These are phyloP conservation scores for Laburnicola sp. DNA, from an alignment of 2,329 filamentous ascomycete genomes.

Conservation along the genomic window DNA sequence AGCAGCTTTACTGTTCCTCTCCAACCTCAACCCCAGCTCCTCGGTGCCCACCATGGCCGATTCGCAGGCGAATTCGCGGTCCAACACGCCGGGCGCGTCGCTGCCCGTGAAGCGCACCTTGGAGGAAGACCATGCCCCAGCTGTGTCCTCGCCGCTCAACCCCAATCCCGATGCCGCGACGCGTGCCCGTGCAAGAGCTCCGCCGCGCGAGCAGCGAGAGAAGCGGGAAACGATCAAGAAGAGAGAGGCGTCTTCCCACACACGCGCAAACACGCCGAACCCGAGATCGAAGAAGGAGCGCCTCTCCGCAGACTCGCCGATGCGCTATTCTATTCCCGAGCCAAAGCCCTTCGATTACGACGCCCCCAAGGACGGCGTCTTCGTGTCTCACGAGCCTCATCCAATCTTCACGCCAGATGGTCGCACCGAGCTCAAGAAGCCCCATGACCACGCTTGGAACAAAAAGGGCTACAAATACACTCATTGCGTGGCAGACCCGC, in stretches of 20 bases:
- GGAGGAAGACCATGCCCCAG: slow-evolving; percentile 70
- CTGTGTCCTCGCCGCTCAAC: slow-evolving; percentile 74
- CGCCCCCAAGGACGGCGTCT: slow-evolving; percentile 51
- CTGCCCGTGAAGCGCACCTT: slow-evolving; percentile 66
- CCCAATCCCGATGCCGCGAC: slow-evolving; percentile 55
- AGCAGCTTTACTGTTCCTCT: not conserved
- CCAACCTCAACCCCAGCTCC: not conserved
- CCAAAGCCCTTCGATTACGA: slow-evolving; percentile 55
- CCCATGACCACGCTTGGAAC: slow-evolving; percentile 62
- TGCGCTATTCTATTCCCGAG: slow-evolving; percentile 55
- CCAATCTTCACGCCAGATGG: slow-evolving; percentile 50
- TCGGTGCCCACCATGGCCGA: slow-evolving; percentile 39
- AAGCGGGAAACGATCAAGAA: slow-evolving; percentile 59
- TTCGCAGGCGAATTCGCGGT: slow-evolving; percentile 37
- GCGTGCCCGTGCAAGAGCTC: slow-evolving; percentile 48
- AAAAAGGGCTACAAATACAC: slow-evolving; percentile 81
- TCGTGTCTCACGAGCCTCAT: slow-evolving; percentile 52
- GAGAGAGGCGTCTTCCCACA: slow-evolving; percentile 51
- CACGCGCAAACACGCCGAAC: slow-evolving; percentile 46
- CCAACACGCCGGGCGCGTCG: slow-evolving; percentile 40
- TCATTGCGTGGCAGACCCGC: slow-evolving; percentile 85
- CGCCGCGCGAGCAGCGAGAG: slow-evolving; percentile 51
- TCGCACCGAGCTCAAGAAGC: slow-evolving; percentile 51
- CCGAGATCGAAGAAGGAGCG: slow-evolving; percentile 45
- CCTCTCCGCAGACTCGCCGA: slow-evolving; percentile 49